Evolutionary conservation across 495 filamentous ascomycete genomes (phyloP).

Genomic region (Penicillium coffeae): DNA sequence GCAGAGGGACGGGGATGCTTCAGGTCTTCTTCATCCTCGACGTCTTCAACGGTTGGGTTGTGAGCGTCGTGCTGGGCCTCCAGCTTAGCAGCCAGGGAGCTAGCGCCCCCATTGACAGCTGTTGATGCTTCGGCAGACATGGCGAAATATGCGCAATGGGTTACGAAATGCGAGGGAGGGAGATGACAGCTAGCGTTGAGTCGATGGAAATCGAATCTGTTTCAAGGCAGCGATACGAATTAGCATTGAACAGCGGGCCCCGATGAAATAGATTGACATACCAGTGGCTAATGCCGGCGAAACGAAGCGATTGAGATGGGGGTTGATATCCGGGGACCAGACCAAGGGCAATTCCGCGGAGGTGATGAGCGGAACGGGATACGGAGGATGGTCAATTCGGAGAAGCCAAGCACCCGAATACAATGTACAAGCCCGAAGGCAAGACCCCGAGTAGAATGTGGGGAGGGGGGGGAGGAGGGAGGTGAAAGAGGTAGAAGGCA

Average conservation of each 20-base stretch:
- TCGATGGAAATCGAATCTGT: slow-evolving; percentile 14
- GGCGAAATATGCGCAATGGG: slow-evolving; percentile 14
- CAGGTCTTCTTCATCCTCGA: slow-evolving; percentile 72
- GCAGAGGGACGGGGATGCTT: slow-evolving; percentile 52
- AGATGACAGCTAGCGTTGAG: slow-evolving; percentile 2
- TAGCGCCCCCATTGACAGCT: slow-evolving; percentile 34
- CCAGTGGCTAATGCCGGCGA: too few relatives aligned
- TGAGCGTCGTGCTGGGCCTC: slow-evolving; percentile 75
- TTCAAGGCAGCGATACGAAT: background rate
- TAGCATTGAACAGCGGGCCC: too few relatives aligned
- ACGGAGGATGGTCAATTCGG: slow-evolving; percentile 7
- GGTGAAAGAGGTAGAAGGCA: slow-evolving; percentile 10
- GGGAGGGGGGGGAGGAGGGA: slow-evolving; percentile 10
- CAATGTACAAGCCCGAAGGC: slow-evolving; percentile 17
- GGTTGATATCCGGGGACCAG: slow-evolving; percentile 3
- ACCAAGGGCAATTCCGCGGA: slow-evolving; percentile 9
- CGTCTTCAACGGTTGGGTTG: slow-evolving; percentile 72
- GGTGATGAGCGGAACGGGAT: slow-evolving; percentile 4
- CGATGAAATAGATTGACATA: too few relatives aligned
- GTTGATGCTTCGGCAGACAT: slow-evolving; percentile 48
- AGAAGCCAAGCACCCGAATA: slow-evolving; percentile 12
- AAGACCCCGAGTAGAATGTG: slow-evolving; percentile 9
- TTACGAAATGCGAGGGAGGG: slow-evolving; percentile 1
- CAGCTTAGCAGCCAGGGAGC: slow-evolving; percentile 67
- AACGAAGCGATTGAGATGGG: slow-evolving; percentile 3